Evolutionary conservation across 2,329 filamentous ascomycete genomes (phyloP).

Genomic region (Chalaropsis thielavioides): DNA sequence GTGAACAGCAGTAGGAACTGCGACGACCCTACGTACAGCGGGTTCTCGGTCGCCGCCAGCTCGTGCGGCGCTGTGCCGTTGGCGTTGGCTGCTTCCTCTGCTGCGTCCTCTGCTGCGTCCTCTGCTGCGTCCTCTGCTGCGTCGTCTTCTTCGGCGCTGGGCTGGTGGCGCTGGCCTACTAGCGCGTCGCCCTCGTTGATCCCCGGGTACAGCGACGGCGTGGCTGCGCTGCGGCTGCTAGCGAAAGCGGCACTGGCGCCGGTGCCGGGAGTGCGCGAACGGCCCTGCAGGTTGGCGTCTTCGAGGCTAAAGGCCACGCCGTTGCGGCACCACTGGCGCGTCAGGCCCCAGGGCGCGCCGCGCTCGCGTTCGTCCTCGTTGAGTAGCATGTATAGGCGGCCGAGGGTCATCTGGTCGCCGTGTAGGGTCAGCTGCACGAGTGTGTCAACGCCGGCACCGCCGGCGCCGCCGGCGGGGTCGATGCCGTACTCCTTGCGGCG

Average conservation of each 20-base stretch:
- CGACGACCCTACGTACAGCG: constrained; percentile 6
- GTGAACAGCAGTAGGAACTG: constrained; percentile 15
- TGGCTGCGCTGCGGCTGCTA: not conserved
- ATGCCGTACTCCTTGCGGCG: constrained; percentile 15
- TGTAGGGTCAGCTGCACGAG: constrained; percentile 25
- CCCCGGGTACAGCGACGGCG: constrained; percentile 2
- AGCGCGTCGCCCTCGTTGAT: constrained; percentile 11
- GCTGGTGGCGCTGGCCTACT: not conserved
- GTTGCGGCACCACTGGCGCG: constrained; percentile 14
- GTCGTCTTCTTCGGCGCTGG: not conserved
- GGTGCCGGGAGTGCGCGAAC: not conserved
- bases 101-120: not conserved
- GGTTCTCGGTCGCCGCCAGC: constrained; percentile 6
- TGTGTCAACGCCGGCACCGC: not conserved
- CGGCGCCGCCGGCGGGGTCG: constrained; percentile 3
- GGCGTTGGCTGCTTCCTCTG: not conserved
- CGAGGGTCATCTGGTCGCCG: constrained; percentile 23
- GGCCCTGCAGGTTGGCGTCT: constrained; percentile 13
- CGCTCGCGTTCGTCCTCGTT: constrained; percentile 30
- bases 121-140: not conserved
- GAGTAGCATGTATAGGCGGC: constrained; percentile 27
- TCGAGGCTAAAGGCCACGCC: constrained; percentile 15
- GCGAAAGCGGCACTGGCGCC: not conserved
- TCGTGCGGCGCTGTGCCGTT: not conserved
- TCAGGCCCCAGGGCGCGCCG: constrained; percentile 21